These are phyloP conservation scores for Diaporthe caulivora DNA, from an alignment of 2,329 filamentous ascomycete genomes.

Conservation along the genomic window DNA sequence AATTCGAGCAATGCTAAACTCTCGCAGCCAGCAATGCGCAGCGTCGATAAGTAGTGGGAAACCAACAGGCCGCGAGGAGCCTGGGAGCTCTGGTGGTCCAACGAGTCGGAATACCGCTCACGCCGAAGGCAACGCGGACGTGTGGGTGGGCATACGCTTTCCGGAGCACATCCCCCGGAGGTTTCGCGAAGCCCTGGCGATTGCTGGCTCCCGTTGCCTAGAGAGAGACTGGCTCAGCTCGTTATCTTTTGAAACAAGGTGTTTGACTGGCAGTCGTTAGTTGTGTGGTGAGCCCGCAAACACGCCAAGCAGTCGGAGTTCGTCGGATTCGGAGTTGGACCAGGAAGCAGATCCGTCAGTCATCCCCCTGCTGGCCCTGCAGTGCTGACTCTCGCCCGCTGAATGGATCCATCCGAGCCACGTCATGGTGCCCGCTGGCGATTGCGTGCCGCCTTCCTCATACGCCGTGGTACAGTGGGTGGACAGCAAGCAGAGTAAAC, in stretches of 20 bases:
- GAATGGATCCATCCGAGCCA: background rate
- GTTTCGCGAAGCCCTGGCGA: background rate
- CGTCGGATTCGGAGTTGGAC: conserved; percentile 16
- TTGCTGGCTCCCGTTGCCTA: background rate
- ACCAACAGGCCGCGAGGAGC: background rate
- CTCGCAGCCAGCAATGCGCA: background rate
- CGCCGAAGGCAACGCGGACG: background rate
- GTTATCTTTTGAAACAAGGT: background rate
- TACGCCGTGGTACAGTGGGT: background rate
- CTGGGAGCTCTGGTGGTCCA: background rate
- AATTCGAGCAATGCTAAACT: background rate
- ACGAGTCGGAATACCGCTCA: background rate
- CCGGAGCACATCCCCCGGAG: background rate
- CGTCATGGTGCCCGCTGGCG: background rate
- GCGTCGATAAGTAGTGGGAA: background rate
- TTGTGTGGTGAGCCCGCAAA: background rate
- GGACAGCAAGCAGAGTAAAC: background rate
- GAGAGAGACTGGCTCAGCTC: background rate
- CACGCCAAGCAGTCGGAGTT: background rate
- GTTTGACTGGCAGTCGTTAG: background rate
- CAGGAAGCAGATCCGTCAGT: background rate
- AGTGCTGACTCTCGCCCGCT: background rate
- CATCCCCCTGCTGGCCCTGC: background rate
- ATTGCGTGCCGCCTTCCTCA: background rate
- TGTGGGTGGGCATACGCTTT: background rate